Base-by-base conservation (phyloP, 129 eudicot genomes). In the Tanacetum coccineum region DNA sequence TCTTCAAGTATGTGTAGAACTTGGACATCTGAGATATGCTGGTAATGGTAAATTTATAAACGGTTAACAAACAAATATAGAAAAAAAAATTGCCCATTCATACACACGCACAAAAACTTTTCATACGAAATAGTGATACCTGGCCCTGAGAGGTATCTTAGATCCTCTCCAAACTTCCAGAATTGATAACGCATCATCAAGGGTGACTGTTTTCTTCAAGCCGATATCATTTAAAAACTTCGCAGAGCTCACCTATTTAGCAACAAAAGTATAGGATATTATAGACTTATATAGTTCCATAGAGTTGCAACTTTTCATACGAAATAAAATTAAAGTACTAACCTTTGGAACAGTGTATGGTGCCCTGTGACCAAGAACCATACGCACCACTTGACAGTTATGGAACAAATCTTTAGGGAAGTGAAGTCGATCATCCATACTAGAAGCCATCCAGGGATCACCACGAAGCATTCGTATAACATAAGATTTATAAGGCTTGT, bases 11-110 rank as follows among this genome's bases (percentile, higher is more conserved):
- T 73, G 87, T 57, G 68, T 85, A 88, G 57, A 88, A 79, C 56
- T 77, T 85, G 47, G 81, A 70, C 96, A 88, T 88, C 53, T 88
- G 96, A 54, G 85, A 83, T 46, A 88, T 14, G 71, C 96, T 88
- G 87, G 55, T 48, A 66, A 64, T 11, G 54, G 18, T 49, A 12
- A 36, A 36, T 6, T 36, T 36, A 36, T 36, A 36, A 36, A 36
- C 42, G 42, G 42, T 36, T 36, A 36, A 36, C 42, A 6, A 36
- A 9, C 96, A 71, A 88, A 22, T n/a, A n/a, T n/a, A 22, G 25
- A 2, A 22, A 22, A 22, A 22, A 2, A 22, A 22, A 22, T n/a
- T n/a, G n/a, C n/a, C n/a, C n/a, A n/a, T n/a, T n/a, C n/a, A n/a
- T n/a, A 8, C 11, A 10, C 9, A 19, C 59, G 32, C n/a, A 22